A percentile compares a stretch with the other conserved stretches of the same genome.
phyloP scores from a whole-genome alignment of 2,329 filamentous ascomycete species.

The Epichloe uncinata region DNA sequence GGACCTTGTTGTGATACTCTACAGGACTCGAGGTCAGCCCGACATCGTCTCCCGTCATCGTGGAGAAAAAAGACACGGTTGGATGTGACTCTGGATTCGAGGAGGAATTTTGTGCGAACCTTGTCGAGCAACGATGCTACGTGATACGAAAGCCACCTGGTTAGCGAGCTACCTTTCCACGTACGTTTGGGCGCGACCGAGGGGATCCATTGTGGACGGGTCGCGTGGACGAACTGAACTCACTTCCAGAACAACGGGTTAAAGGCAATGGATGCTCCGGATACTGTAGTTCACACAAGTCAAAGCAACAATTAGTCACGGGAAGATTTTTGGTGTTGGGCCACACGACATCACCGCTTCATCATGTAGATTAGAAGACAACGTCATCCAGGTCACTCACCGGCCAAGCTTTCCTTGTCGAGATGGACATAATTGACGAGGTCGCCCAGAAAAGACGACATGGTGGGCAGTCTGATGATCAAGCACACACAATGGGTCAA shows the following conservation, averaged over 20 bases:
- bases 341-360: background rate
- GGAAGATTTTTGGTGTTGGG: background rate
- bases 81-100: background rate
- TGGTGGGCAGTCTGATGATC: slow-evolving; percentile 12
- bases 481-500: background rate
- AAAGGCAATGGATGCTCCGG: slow-evolving; percentile 71
- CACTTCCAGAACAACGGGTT: slow-evolving; percentile 99
- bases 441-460: slow-evolving; percentile 27
- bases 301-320: slow-evolving; percentile 4
- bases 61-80: slow-evolving; percentile 8
- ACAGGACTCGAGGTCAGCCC: slow-evolving; percentile 9
- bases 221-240: slow-evolving; percentile 24
- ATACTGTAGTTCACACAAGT: slow-evolving; percentile 39
- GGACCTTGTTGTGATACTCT: slow-evolving; percentile 86
- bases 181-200: background rate
- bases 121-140: slow-evolving; percentile 69
- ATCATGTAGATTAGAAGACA: background rate
- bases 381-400: slow-evolving; percentile 31
- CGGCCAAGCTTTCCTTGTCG: slow-evolving; percentile 49
- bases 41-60: slow-evolving; percentile 9
- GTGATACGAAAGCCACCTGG: background rate
- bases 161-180: background rate
- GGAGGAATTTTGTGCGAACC: slow-evolving; percentile 31
- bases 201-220: background rate
- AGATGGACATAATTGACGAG: slow-evolving; percentile 55